Conservation (phyloP, 1,284 basidiomycete genomes). For the Austroboletus rostrupii region DNA sequence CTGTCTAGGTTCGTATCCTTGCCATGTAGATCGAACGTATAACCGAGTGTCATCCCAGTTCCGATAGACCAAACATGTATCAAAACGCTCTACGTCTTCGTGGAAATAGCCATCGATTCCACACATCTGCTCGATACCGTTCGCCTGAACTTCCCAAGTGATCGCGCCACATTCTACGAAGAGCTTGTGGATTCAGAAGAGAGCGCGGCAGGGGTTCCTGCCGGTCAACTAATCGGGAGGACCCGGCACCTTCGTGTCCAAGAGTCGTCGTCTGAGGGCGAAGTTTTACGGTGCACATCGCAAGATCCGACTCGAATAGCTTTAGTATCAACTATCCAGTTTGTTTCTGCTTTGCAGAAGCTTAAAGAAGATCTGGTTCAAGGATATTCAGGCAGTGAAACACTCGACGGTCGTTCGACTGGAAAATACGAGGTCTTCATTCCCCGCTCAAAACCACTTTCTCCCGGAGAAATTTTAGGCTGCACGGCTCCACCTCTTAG, state of each 20-base stretch:
- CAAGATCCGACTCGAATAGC: conserved; percentile 67
- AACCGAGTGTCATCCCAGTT: conserved; percentile 48
- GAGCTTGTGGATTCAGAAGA: conserved; percentile 56
- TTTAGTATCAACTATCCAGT: conserved; percentile 93
- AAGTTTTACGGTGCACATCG: neutral
- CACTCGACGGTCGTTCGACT: conserved; percentile 38
- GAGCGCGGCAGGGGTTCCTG: conserved; percentile 41
- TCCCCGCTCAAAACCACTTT: conserved; percentile 90
- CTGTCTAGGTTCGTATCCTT: conserved; percentile 69
- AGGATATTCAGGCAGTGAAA: conserved; percentile 27
- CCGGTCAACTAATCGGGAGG: conserved; percentile 51
- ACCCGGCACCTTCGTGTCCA: conserved; percentile 56
- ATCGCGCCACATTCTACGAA: conserved; percentile 58
- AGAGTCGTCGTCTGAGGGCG: conserved; percentile 27
- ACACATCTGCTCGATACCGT: conserved; percentile 80
- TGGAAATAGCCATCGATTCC: conserved; percentile 94
- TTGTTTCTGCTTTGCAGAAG: conserved; percentile 83
- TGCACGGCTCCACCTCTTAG: conserved; percentile 88
- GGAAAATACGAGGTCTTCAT: conserved; percentile 78
- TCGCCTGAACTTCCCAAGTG: conserved; percentile 85
- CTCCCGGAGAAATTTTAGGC: conserved; percentile 94
- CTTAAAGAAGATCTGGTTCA: conserved; percentile 74
- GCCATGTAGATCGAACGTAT: neutral
- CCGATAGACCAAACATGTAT: conserved; percentile 93
- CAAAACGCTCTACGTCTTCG: conserved; percentile 97